Base-by-base conservation (phyloP, 164 flowering plant species). In the Vitis rupestris region DNA sequence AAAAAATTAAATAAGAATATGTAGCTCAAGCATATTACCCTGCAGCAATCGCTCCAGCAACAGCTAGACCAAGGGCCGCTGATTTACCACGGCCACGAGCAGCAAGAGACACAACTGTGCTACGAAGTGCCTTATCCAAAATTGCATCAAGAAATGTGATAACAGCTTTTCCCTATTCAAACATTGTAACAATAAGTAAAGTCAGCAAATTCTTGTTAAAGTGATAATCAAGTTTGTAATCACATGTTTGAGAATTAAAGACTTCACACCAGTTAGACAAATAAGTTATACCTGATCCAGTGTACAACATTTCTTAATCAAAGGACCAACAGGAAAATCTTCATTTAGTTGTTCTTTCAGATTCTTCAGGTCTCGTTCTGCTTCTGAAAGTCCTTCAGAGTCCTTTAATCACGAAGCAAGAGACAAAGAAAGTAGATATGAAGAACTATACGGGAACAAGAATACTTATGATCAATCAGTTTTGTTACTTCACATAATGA, bases 81-180 rank as follows among this genome's bases (percentile, higher is more conserved):
- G 99, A 96, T 82, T 96, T 95, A 11, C 99, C 99, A 80, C 98
- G 97, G 11, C 98, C 99, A 79, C 99, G 97, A 80, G 87, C 88
- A 84, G 97, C 98, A 75, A 88, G 87, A 80, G 87, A 76, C 61
- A 98, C 97, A 78, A 90, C 87, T 31, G 98, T 93, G 75, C 89
- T 85, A 19, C 89, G 86, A 37, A 91, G 86, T 16, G 87, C 82
- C 83, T 93, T 96, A 70, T 93, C 99, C 84, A 96, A 74, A 78
- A 93, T 85, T 71, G 95, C 84, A 85, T 96, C 99, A 74, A 96
- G 88, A 76, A 96, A 96, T 61, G 92, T 87, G 65, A 88, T 76
- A 19, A 91, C 91, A 78, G 99, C 98, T 78, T 85, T 90, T 66
- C 98, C 99, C 99, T 93, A 54, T 23, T 72, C 64, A 78, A 56